These are phyloP conservation scores for Coffea eugenioides DNA, from an alignment of 257 asterid species.

Conservation along the genomic window DNA sequence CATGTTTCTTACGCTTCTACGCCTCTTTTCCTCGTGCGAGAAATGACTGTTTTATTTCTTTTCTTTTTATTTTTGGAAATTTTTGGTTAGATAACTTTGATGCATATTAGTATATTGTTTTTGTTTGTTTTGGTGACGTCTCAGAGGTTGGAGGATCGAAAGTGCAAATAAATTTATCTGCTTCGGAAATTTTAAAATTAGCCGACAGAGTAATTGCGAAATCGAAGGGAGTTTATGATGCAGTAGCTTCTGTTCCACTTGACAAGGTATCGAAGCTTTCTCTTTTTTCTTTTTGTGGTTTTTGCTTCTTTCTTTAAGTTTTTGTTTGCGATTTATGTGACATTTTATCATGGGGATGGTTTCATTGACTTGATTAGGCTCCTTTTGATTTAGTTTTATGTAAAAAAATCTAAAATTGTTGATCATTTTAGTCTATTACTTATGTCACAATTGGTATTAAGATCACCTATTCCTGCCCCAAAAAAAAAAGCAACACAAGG, in stretches of 20 bases:
- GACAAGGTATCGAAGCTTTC: conserved; percentile 52
- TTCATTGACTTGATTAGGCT: background rate
- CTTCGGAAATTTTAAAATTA: conserved; percentile 65
- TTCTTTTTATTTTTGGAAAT: background rate
- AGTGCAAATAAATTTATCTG: conserved; percentile 58
- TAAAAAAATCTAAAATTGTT: background rate
- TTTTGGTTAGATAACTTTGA: background rate
- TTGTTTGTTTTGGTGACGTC: background rate
- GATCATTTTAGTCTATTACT: background rate
- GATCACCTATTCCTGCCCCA: too few relatives aligned
- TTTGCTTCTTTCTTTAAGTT: background rate
- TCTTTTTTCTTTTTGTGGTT: background rate
- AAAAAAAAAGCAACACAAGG: too few relatives aligned
- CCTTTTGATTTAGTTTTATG: background rate
- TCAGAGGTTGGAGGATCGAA: conserved; percentile 68
- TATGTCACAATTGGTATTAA: background rate
- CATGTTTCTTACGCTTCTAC: too few relatives aligned
- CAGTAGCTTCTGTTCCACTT: conserved; percentile 80
- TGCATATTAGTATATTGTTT: background rate
- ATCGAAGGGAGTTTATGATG: conserved; percentile 74
- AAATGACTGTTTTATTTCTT: background rate
- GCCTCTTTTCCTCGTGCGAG: background rate
- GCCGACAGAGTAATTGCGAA: conserved; percentile 68
- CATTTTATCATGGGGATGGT: background rate
- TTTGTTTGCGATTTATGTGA: background rate